Conservation (phyloP, 352 stramenopile genomes). For the Phytopythium vexans region DNA sequence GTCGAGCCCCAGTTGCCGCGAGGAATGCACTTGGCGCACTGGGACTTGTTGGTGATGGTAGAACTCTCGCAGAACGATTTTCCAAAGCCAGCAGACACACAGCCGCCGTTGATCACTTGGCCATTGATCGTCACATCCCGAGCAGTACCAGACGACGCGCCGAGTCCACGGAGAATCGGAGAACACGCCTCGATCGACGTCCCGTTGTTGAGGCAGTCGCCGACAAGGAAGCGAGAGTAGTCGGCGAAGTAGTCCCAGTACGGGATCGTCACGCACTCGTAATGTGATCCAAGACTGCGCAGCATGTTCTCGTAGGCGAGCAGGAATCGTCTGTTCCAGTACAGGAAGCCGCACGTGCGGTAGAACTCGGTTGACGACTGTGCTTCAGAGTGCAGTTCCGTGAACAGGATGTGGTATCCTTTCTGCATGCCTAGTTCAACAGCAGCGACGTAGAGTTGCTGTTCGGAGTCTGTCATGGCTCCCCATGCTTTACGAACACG, state of each 20-base stretch:
- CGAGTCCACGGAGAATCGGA: constrained; percentile 30
- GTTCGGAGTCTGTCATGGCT: constrained; percentile 20
- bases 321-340: constrained; percentile 49
- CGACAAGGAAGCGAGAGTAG: constrained; percentile 24
- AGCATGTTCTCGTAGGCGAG: constrained; percentile 59
- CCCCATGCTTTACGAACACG: constrained; percentile 27
- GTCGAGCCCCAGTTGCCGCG: constrained; percentile 27
- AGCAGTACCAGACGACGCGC: constrained; percentile 17
- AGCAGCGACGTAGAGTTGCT: constrained; percentile 29
- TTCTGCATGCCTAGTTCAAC: constrained; percentile 21
- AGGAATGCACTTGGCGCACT: constrained; percentile 34
- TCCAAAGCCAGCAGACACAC: constrained; percentile 17
- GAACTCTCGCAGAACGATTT: constrained; percentile 43
- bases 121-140: constrained; percentile 28
- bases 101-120: constrained; percentile 15
- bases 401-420: constrained; percentile 38
- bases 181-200: constrained; percentile 32
- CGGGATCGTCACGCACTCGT: constrained; percentile 40
- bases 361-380: constrained; percentile 26
- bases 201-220: constrained; percentile 14
- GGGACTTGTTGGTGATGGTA: constrained; percentile 10
- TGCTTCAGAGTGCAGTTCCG: constrained; percentile 26
- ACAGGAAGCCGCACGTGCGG: constrained; percentile 41
- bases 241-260: constrained; percentile 65
- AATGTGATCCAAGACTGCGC: constrained; percentile 27